Conservation (phyloP, 1,284 basidiomycete genomes). For the Earliella scabrosa region DNA sequence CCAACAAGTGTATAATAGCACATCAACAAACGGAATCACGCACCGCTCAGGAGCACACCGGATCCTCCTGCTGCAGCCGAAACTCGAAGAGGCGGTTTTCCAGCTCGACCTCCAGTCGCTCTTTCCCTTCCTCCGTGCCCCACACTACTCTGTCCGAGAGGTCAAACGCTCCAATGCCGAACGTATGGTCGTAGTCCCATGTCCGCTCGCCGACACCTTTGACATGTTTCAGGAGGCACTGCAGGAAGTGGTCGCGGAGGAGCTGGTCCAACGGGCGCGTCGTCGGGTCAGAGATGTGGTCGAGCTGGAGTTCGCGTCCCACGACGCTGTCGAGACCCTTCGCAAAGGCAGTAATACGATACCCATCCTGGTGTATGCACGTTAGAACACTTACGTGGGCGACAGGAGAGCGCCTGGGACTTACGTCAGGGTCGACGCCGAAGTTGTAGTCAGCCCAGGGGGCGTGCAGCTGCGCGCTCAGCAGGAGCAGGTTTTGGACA, state of each 20-base stretch:
- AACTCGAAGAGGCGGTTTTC: slow-evolving; percentile 20
- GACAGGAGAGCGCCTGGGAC: background rate
- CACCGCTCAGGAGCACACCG: too few relatives aligned
- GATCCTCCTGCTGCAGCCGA: slow-evolving; percentile 5
- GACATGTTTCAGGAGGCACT: slow-evolving; percentile 29
- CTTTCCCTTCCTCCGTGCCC: slow-evolving; percentile 24
- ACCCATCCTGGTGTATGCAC: slow-evolving; percentile 19
- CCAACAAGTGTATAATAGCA: background rate
- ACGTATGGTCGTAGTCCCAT: slow-evolving; percentile 21
- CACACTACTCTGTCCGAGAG: slow-evolving; percentile 24
- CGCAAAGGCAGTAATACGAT: slow-evolving; percentile 26
- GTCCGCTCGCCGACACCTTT: slow-evolving; percentile 25
- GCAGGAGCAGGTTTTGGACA: slow-evolving; percentile 26
- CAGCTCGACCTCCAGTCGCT: slow-evolving; percentile 26
- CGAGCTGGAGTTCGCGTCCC: slow-evolving; percentile 23
- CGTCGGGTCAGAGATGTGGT: slow-evolving; percentile 28
- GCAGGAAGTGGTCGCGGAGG: slow-evolving; percentile 30
- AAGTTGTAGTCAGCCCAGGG: slow-evolving; percentile 30
- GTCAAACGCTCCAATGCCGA: slow-evolving; percentile 18
- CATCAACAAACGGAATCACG: background rate
- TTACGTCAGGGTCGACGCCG: slow-evolving; percentile 28
- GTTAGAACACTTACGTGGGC: background rate
- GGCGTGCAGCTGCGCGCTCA: slow-evolving; percentile 25
- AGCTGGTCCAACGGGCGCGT: slow-evolving; percentile 30
- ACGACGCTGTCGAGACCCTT: slow-evolving; percentile 20